Evolutionary conservation across 192 early-diverging fungal genomes (phyloP), one percentile per base, ranked within the genome.

Genomic region (Rhizophagus clarus): DNA sequence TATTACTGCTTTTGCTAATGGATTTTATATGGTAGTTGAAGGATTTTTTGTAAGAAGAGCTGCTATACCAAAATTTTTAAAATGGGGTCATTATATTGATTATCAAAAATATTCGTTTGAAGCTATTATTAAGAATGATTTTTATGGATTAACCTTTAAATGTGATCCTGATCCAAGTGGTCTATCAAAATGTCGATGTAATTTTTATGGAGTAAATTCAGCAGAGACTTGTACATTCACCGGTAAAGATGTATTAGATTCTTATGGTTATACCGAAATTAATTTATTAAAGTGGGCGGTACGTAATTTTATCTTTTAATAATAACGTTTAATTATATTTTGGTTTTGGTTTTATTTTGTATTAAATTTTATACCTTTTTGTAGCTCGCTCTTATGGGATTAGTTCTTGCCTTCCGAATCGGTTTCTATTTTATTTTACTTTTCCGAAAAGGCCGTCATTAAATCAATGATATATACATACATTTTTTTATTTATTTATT

Each of bases 51-150:
- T 74, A 28, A 29, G 49, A 61, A 8, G 29, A n/a, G 29, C 34
- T 20, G 20, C 11, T 56, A 61, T 74, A 17, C 49, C 51, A 4
- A 31, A 74, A 20, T 4, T 24, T 12, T 74, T 14, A 29, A 74
- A 74, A 74, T 60, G 49, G 47, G 28, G 28, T 31, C 51, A 74
- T 74, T 61, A 74, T 26, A 31, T 74, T 22, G 72, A 74, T 74
- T 61, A 74, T 74, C 72, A 74, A 60, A 74, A 74, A 51, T 74
- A 51, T n/a, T n/a, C 72, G 0, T 74, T 74, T 31, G 72, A 74
- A 74, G 72, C 42, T 28, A 74, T 74, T 10, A 14, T 74, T 61
- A 1, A 31, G 32, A 61, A 37, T 31, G 72, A 74, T 28, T 20
- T 74, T 74, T 0, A 5, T 31, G 72, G 47, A 15, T 74, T 74